phyloP scores from a whole-genome alignment of 2,329 filamentous ascomycete species.

The Alternaria angustiovoidea region DNA sequence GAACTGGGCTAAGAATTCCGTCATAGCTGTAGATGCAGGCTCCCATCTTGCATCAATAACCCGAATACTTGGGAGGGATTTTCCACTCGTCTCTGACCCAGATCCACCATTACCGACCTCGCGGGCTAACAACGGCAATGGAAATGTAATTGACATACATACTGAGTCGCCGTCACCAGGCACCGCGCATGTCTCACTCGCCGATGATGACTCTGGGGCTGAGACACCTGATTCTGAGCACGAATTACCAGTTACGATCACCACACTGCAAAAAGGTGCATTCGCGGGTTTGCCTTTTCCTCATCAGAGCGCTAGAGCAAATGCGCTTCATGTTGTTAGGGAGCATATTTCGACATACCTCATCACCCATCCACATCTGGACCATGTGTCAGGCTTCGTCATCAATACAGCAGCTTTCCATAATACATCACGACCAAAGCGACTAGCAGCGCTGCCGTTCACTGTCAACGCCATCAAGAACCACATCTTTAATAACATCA shows the following conservation, averaged over 20 bases:
- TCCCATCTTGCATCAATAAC: slow-evolving; percentile 87
- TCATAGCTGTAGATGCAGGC: slow-evolving; percentile 93
- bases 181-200: slow-evolving; percentile 26
- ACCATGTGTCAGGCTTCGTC: slow-evolving; percentile 90
- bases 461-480: slow-evolving; percentile 93
- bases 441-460: slow-evolving; percentile 82
- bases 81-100: slow-evolving; percentile 53
- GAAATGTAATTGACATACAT: slow-evolving; percentile 22
- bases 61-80: slow-evolving; percentile 72
- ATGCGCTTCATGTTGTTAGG: slow-evolving; percentile 80
- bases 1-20: slow-evolving; percentile 81
- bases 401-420: slow-evolving; percentile 91
- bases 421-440: slow-evolving; percentile 78
- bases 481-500: slow-evolving; percentile 97
- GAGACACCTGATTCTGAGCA: slow-evolving; percentile 39
- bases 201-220: slow-evolving; percentile 41
- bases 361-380: slow-evolving; percentile 96
- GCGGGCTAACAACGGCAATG: slow-evolving; percentile 28
- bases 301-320: slow-evolving; percentile 71
- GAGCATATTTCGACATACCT: slow-evolving; percentile 86
- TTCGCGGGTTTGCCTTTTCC: slow-evolving; percentile 82
- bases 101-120: slow-evolving; percentile 19
- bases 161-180: slow-evolving; percentile 38
- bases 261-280: slow-evolving; percentile 69
- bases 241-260: slow-evolving; percentile 56